Evolutionary conservation across 257 asterid genomes (phyloP).

Genomic region (Buddleja alternifolia): DNA sequence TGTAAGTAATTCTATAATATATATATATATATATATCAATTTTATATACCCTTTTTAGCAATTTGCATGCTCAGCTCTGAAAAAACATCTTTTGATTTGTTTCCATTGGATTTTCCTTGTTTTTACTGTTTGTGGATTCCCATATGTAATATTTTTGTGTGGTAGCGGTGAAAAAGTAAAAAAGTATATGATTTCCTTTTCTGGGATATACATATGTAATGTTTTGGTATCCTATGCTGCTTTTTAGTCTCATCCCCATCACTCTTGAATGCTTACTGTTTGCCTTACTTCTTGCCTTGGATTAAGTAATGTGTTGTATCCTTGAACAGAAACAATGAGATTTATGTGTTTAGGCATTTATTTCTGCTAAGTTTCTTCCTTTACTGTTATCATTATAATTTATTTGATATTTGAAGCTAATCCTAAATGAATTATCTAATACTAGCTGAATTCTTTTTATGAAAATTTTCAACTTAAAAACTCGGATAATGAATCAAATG

Average conservation of each 20-base stretch:
- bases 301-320: constrained; percentile 4
- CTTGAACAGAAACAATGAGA: neutral
- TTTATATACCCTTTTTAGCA: neutral
- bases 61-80: constrained; percentile 13
- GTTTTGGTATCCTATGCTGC: constrained; percentile 31
- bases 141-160: constrained; percentile 18
- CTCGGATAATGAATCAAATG: too few relatives aligned
- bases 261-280: neutral
- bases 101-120: constrained; percentile 1
- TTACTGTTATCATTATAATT: neutral
- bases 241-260: constrained; percentile 17
- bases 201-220: constrained; percentile 23
- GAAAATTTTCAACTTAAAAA: too few relatives aligned
- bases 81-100: constrained; percentile 15
- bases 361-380: neutral
- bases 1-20: constrained; percentile 47
- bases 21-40: neutral
- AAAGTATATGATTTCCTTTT: constrained; percentile 26
- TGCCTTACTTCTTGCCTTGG: constrained; percentile 1
- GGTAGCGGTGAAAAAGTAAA: constrained; percentile 7
- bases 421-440: too few relatives aligned
- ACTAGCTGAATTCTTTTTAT: too few relatives aligned
- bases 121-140: constrained; percentile 32
- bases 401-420: too few relatives aligned
- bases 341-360: neutral